These are phyloP conservation scores for Lentinula raphanica DNA, from an alignment of 768 basidiomycete species.

Conservation along the genomic window DNA sequence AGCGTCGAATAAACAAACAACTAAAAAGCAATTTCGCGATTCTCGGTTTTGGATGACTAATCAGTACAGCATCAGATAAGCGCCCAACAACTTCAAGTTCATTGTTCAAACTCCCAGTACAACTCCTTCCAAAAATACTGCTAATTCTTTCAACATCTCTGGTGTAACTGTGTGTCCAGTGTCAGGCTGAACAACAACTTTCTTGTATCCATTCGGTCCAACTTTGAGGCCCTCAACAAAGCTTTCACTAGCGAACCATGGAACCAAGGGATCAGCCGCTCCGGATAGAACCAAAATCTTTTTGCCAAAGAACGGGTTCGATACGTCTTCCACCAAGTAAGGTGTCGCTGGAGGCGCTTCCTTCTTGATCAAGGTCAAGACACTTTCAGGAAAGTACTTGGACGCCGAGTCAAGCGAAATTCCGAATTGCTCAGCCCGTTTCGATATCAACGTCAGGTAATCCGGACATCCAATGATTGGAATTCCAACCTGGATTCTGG, in stretches of 20 bases:
- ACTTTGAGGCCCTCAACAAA: slow-evolving; percentile 56
- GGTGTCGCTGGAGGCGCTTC: slow-evolving; percentile 42
- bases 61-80: neutral
- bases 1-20: neutral
- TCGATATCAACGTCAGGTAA: slow-evolving; percentile 49
- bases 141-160: slow-evolving; percentile 51
- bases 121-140: slow-evolving; percentile 25
- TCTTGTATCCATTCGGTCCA: slow-evolving; percentile 49
- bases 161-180: slow-evolving; percentile 61
- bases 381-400: slow-evolving; percentile 45
- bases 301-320: slow-evolving; percentile 66
- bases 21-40: neutral
- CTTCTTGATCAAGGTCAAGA: slow-evolving; percentile 41
- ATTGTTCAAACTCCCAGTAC: neutral
- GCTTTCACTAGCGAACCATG: slow-evolving; percentile 48
- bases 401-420: slow-evolving; percentile 21
- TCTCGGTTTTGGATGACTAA: neutral
- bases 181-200: slow-evolving; percentile 46
- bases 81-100: no score
- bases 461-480: slow-evolving; percentile 71
- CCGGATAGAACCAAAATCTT: slow-evolving; percentile 72
- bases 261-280: slow-evolving; percentile 58
- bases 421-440: slow-evolving; percentile 44
- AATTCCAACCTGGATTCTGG: slow-evolving; percentile 39
- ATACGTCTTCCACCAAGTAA: slow-evolving; percentile 28